Evolutionary conservation across 257 asterid genomes (phyloP), one percentile per base, ranked within the genome.

Genomic region (Gentiana macrophylla): DNA sequence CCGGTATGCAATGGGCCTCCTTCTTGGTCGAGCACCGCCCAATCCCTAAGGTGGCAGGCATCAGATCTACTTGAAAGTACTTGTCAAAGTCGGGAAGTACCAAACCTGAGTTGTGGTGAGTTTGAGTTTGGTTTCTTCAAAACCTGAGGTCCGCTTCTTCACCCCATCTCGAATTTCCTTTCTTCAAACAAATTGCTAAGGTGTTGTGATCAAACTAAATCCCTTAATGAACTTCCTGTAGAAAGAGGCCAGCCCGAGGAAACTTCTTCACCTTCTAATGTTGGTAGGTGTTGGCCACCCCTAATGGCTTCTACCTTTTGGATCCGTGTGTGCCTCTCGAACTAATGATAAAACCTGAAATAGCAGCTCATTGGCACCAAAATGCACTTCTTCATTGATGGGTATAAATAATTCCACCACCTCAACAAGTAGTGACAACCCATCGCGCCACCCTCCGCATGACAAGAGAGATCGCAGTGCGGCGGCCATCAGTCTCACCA

Each of bases 31-130:
- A 64, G 10, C 49, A 64, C 46, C 7, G 12, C 53, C 3, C 46
- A 57, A 37, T 56, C 33, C n/a, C 69, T 35, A 0, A 56, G 57
- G 32, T 49, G 12, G 2, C 24, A 64, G 4, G 63, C 63, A 50
- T 64, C 59, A 56, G 56, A 49, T 57, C 51, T 1, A 56, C 46
- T 12, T 64, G 63, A 56, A 64, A 64, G 2, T 49, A 36, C 10
- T 63, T 55, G 12, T 5, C 34, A 36, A 47, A 37, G 1, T 56
- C 50, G 11, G 60, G 60, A 3, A 62, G 45, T 2, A 6, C 8
- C 0, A 62, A 52, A 1, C 52, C 10, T 12, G 12, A 11, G 35
- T 51, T 41, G 12, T 51, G 36, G 0, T 50, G 41, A 50, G 8
- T 11, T 5, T 52, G 9, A 50, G 37, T 57, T 51, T 61, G 32